Evolutionary conservation across 371 early-diverging fungal genomes (phyloP).

Genomic region (Agmasoma carcini): DNA sequence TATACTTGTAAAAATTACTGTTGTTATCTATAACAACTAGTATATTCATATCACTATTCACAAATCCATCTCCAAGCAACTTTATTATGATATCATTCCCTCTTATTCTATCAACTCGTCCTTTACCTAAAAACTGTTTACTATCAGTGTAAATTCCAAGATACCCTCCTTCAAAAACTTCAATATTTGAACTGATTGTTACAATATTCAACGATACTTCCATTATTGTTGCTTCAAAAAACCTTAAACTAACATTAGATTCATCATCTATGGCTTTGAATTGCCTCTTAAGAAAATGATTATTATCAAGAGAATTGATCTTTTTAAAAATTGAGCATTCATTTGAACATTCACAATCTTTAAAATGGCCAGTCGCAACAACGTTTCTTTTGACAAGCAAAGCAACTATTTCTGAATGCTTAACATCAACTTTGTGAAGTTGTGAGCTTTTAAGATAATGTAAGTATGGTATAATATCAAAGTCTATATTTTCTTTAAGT

Average conservation of each 20-base stretch:
- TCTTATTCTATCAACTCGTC: not conserved
- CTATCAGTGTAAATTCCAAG: constrained; percentile 11
- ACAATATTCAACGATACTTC: constrained; percentile 11
- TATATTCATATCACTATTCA: constrained; percentile 16
- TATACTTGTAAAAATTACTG: constrained; percentile 29
- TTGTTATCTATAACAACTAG: constrained; percentile 11
- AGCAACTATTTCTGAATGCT: constrained; percentile 30
- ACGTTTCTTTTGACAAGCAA: constrained; percentile 33
- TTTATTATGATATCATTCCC: constrained; percentile 13
- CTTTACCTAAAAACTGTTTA: constrained; percentile 3
- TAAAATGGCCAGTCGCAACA: not conserved
- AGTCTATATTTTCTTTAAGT: constrained; percentile 8
- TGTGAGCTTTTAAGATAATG: constrained; percentile 25
- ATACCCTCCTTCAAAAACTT: not conserved
- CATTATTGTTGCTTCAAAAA: constrained; percentile 4
- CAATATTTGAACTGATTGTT: no score
- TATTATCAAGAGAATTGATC: not conserved
- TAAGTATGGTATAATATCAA: constrained; percentile 7
- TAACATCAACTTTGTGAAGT: constrained; percentile 18
- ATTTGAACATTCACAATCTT: not conserved
- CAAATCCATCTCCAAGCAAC: constrained; percentile 11
- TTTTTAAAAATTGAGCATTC: constrained; percentile 16
- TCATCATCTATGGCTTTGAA: constrained; percentile 31
- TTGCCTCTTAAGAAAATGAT: constrained; percentile 30
- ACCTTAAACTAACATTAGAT: not conserved